Base-by-base conservation (phyloP, 163 green algal species). In the Scenedesmus sp. region DNA sequence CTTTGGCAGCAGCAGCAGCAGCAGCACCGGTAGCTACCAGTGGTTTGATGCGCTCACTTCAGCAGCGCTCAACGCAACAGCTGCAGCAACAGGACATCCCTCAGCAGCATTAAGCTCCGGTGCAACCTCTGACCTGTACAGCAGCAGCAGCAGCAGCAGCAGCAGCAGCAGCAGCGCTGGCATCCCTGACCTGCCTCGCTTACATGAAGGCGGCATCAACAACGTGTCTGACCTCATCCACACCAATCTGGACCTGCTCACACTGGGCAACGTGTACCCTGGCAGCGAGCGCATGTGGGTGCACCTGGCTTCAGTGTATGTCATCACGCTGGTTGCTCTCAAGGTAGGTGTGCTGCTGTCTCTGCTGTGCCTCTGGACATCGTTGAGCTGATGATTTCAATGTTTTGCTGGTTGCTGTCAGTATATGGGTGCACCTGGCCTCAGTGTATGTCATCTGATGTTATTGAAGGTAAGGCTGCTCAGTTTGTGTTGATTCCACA, bases 401-500 rank as follows among this genome's bases (percentile, higher is more conserved):
- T 64, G 59, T 10, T 10, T 64, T 64, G 59, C 59, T 64, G 7
- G 59, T 64, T 64, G 10, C 10, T 9, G 7, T 64, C 2, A 13
- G 18, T 13, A 90, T 98, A 62, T 98, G 97, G 97, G 94, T 95
- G 54, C 96, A 98, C 92, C 76, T 98, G 15, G 60, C 96, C 54
- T 94, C 92, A 5, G 54, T 93, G 2, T 98, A 95, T 60, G 64
- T 97, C 67, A 94, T 98, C 66, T 94, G 23, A 95, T 95, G 74
- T 93, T 93, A 0, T 90, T 96, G 2, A 84, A 81, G 88, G 93
- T 95, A 55, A 74, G 92, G 7, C 62, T 70, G 62, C 18, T 5
- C 10, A 23, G 16, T 70, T 20, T 4, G 9, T 70, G 62, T 13
- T 70, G 62, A 3, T 70, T 91, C 15, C 52, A 81, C 46, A 91